Base-by-base conservation (phyloP, 2,329 filamentous ascomycete species). In the Pseudophaeomoniella oleicola region DNA sequence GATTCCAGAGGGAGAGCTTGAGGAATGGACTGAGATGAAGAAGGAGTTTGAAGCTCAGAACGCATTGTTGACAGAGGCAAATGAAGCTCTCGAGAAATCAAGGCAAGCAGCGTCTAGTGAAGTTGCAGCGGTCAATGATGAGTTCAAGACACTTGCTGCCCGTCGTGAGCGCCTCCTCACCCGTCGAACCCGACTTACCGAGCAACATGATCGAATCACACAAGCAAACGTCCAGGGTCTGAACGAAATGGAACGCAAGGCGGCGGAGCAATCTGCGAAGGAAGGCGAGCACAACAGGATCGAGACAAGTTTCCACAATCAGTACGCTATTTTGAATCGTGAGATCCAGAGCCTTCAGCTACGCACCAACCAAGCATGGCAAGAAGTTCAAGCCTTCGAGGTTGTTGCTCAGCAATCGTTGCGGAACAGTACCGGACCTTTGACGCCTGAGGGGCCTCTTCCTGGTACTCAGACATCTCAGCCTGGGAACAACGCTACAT, bases 361-460 rank as follows among this genome's bases (percentile, higher is more conserved):
- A 38, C 54, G 55, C 32, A 62, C 57, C 11, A 57, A 54, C 39
- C 58, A 64, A 41, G 45, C 60, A 19, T 62, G 57, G 58, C 56
- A 60, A 42, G 60, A 65, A 48, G 56, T 55, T 30, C 51, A 55
- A 30, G 48, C 53, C 30, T 54, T 64, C 27, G 22, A 27, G 22
- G n/a, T n/a, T 27, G 22, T n/a, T 27, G 22, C 22, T 27, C 60
- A 64, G 42, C 56, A 63, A 41, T 54, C 56, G 37, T 56, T 58
- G 49, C 56, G 58, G 37, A 45, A 58, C 44, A 60, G 58, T 31
- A 54, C 54, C 36, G 61, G 57, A n/a, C 59, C 60, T 19, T 48
- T 64, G 34, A 75, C 72, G n/a, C 73, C 73, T n/a, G 73, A 77
- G 54, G 70, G 69, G 17, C 63, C 66, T 19, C 54, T 75, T 11